Conservation (phyloP, 2,329 filamentous ascomycete species). For the Verticillium nubilum region DNA sequence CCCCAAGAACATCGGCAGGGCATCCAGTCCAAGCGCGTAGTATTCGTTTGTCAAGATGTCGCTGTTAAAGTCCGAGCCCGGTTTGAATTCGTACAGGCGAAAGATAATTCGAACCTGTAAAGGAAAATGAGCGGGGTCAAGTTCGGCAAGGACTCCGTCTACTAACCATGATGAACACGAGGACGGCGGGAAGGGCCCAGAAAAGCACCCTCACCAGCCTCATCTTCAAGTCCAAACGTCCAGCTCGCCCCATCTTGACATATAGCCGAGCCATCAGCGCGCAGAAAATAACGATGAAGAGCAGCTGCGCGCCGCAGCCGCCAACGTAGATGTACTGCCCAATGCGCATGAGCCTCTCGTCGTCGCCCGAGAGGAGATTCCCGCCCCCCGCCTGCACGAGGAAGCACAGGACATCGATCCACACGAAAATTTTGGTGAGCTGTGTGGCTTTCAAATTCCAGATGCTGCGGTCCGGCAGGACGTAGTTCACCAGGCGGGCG, state of each 20-base stretch:
- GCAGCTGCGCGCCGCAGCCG: slow-evolving; percentile 25
- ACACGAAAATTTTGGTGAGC: slow-evolving; percentile 40
- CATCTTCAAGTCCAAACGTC: slow-evolving; percentile 16
- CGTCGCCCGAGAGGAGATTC: slow-evolving; percentile 24
- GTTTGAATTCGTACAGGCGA: slow-evolving; percentile 50
- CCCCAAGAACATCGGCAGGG: slow-evolving; percentile 48
- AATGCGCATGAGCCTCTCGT: slow-evolving; percentile 20
- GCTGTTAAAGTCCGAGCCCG: slow-evolving; percentile 35
- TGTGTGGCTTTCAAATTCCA: slow-evolving; percentile 26
- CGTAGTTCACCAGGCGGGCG: slow-evolving; percentile 31
- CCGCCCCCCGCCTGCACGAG: slow-evolving; percentile 37
- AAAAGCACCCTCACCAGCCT: slow-evolving; percentile 26
- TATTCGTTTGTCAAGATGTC: slow-evolving; percentile 42
- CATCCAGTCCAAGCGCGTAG: slow-evolving; percentile 47
- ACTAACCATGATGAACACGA: slow-evolving; percentile 30
- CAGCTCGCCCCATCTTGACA: slow-evolving; percentile 15
- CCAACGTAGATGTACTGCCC: slow-evolving; percentile 28
- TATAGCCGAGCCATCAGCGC: slow-evolving; percentile 30
- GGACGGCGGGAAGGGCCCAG: slow-evolving; percentile 24
- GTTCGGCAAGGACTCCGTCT: not conserved
- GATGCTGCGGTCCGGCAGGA: slow-evolving; percentile 29
- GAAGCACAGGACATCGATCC: slow-evolving; percentile 41
- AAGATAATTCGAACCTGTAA: slow-evolving; percentile 51
- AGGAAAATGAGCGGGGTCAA: not conserved
- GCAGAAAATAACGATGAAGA: slow-evolving; percentile 30